phyloP scores from a whole-genome alignment of 2,329 filamentous ascomycete species.

The Nigrospora osmanthi region DNA sequence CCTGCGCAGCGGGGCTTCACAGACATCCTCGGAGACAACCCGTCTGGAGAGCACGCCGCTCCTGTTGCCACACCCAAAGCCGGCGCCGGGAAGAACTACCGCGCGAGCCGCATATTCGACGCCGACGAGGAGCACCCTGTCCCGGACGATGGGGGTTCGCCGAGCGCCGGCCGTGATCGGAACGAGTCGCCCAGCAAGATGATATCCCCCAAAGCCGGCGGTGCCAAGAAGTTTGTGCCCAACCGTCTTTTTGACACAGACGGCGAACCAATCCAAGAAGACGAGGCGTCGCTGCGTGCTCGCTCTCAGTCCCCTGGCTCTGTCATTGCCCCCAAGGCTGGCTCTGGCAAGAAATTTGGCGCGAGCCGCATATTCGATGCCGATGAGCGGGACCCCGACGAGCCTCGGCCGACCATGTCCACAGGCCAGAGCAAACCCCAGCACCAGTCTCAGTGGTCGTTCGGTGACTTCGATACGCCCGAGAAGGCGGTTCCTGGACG shows the following conservation, averaged over 20 bases:
- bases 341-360: slow-evolving; percentile 53
- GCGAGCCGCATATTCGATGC: slow-evolving; percentile 58
- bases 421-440: slow-evolving; percentile 45
- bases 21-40: slow-evolving; percentile 61
- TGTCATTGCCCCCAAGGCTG: slow-evolving; percentile 40
- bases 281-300: slow-evolving; percentile 9
- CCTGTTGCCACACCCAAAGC: slow-evolving; percentile 54
- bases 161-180: slow-evolving; percentile 36
- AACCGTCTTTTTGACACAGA: slow-evolving; percentile 57
- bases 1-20: slow-evolving; percentile 60
- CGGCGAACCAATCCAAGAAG: slow-evolving; percentile 23
- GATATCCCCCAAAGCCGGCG: slow-evolving; percentile 20
- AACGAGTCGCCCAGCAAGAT: slow-evolving; percentile 19
- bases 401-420: slow-evolving; percentile 17
- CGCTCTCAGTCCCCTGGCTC: slow-evolving; percentile 42
- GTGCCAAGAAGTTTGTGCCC: slow-evolving; percentile 37
- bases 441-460: slow-evolving; percentile 73
- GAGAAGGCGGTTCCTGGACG: slow-evolving; percentile 60
- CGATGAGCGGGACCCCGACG: slow-evolving; percentile 25
- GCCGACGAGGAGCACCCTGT: slow-evolving; percentile 52
- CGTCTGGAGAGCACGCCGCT: slow-evolving; percentile 10
- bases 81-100: slow-evolving; percentile 52
- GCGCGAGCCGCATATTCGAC: slow-evolving; percentile 43
- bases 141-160: slow-evolving; percentile 34
- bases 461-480: slow-evolving; percentile 81